Evolutionary conservation across 78 protist genomes (phyloP), one percentile per base, ranked within the genome.

Genomic region (Cyanophora paradoxa): DNA sequence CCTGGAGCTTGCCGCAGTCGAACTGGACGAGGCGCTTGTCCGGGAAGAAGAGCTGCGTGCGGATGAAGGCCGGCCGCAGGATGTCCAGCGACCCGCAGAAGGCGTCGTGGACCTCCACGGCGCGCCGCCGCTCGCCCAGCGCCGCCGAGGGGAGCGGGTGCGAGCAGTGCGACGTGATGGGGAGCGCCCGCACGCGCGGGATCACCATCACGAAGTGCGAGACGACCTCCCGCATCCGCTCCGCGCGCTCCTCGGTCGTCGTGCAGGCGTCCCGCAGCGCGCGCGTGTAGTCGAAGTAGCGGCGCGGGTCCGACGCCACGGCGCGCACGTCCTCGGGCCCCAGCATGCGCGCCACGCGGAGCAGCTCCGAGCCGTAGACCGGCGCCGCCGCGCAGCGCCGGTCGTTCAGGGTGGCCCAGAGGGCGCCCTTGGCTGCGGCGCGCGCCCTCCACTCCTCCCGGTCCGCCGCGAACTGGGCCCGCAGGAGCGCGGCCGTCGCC

Each of bases 1-100:
- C 48, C 59, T 90, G 95, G 37, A 96, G 82, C 79, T 96, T 96
- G 48, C 97, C 98, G 80, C 96, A 94, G 78, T 94, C 97, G 69
- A 81, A 86, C 82, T 91, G 92, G 13, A 95, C 33, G 42, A 95
- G 83, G 5, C 89, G 67, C 71, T 78, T 78, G 84, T 92, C 96
- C 10, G 98, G 98, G 72, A 95, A 87, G 37, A 17, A 40, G 26
- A 94, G 30, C 41, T 63, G 39, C 68, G 14, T 42, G 20, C 80
- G 70, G 41, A 57, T 52, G 33, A 0, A 3, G 31, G 66, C 62
- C 16, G 82, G 82, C 22, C 65, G 40, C 54, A 33, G 16, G 39
- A 54, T 19, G 30, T 26, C 44, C 8, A 31, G 13, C 30, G 17
- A n/a, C 57, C 39, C 58, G 16, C 36, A 13, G 62, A 20, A 56